Evolutionary conservation across 768 basidiomycete genomes (phyloP).

Genomic region (Leccinellum luteum): DNA sequence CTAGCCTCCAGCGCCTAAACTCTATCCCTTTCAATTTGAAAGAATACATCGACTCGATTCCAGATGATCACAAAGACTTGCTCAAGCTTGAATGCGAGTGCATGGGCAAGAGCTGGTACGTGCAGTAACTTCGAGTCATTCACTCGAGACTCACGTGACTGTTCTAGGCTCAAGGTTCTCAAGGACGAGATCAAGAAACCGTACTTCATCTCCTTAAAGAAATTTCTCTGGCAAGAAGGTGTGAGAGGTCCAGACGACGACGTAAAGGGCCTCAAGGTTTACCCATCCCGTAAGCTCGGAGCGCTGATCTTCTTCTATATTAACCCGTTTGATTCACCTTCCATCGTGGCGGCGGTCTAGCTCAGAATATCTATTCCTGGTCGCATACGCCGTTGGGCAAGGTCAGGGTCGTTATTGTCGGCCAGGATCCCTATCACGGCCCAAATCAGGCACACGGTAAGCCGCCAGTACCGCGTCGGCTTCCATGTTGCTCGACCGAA

Average conservation of each 20-base stretch:
- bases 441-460: constrained; percentile 81
- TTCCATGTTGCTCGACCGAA: neutral
- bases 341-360: constrained; percentile 37
- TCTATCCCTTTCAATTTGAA: constrained; percentile 66
- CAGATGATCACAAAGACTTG: constrained; percentile 55
- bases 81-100: constrained; percentile 67
- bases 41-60: constrained; percentile 50
- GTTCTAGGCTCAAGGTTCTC: constrained; percentile 65
- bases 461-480: constrained; percentile 17
- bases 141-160: constrained; percentile 9
- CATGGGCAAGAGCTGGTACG: constrained; percentile 72
- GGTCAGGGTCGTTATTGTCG: constrained; percentile 86
- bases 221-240: constrained; percentile 65
- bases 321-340: constrained; percentile 3
- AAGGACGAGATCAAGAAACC: constrained; percentile 73
- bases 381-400: constrained; percentile 82
- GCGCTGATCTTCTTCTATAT: constrained; percentile 27
- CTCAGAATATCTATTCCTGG: constrained; percentile 89
- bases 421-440: constrained; percentile 87
- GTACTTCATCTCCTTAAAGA: constrained; percentile 73
- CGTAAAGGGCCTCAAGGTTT: constrained; percentile 54
- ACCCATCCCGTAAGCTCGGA: constrained; percentile 61
- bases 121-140: neutral
- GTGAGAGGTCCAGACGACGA: constrained; percentile 51
- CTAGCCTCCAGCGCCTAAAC: constrained; percentile 43